Evolutionary conservation across 2,329 filamentous ascomycete genomes (phyloP).

Genomic region (Colletotrichum trifolii): DNA sequence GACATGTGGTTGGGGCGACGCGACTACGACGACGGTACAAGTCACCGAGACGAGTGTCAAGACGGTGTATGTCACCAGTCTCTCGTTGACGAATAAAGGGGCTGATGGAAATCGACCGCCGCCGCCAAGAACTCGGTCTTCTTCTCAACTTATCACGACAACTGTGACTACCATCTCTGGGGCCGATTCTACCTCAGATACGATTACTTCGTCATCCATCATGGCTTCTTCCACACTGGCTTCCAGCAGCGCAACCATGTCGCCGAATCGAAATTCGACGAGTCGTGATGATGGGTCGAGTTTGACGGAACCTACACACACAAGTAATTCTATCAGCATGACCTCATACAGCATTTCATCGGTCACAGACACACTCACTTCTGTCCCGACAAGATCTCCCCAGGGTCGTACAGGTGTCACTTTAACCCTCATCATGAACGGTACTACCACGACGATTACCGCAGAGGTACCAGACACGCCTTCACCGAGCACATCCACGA

Average conservation of each 20-base stretch:
- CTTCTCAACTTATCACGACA: neutral
- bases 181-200: neutral
- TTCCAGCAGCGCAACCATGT: neutral
- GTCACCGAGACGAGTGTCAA: constrained; percentile 24
- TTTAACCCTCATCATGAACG: constrained; percentile 2
- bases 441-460: neutral
- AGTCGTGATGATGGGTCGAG: no score
- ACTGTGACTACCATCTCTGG: neutral
- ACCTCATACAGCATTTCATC: neutral
- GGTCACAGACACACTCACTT: neutral
- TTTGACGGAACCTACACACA: no score
- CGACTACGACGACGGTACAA: constrained; percentile 22
- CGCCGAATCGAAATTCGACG: no score
- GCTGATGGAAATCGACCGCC: constrained; percentile 7
- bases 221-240: neutral
- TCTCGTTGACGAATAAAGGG: neutral
- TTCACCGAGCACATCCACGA: neutral
- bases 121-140: neutral
- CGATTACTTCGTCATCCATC: neutral
- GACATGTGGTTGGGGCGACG: neutral
- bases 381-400: neutral
- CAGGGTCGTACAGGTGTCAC: neutral
- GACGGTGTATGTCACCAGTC: constrained; percentile 9
- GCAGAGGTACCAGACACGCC: neutral
- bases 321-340: no score